phyloP scores from a whole-genome alignment of 73 alveolate genomes.

The Stentor roeselii region DNA sequence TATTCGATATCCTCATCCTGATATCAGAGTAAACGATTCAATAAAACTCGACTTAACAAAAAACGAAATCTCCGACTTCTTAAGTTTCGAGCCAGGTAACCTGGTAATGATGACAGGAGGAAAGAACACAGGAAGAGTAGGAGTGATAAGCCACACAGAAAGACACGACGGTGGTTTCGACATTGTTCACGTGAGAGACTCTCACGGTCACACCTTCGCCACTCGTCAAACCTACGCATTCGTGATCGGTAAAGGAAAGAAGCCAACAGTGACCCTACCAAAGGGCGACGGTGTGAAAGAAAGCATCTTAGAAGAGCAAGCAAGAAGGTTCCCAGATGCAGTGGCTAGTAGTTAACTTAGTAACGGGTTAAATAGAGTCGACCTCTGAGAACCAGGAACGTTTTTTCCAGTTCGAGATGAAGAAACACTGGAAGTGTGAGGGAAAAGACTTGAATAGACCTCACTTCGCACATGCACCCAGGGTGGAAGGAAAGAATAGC shows the following conservation, averaged over 20 bases:
- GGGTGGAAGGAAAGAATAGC: too few relatives aligned
- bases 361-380: not conserved
- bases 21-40: constrained; percentile 83
- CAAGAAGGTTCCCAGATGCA: not conserved
- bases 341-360: too few relatives aligned
- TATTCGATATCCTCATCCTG: constrained; percentile 96
- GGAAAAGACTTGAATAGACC: not conserved
- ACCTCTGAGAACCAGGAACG: not conserved
- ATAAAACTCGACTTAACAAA: constrained; percentile 72
- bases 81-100: constrained; percentile 87
- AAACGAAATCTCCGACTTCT: constrained; percentile 77
- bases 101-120: constrained; percentile 76
- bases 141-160: constrained; percentile 86
- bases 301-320: not conserved
- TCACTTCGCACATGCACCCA: too few relatives aligned
- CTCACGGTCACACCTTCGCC: constrained; percentile 86
- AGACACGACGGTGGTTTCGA: constrained; percentile 94
- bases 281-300: constrained; percentile 64
- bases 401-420: not conserved
- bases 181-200: constrained; percentile 87
- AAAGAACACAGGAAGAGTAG: constrained; percentile 92
- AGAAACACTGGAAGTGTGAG: not conserved
- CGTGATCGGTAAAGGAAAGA: constrained; percentile 91
- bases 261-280: constrained; percentile 87
- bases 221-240: constrained; percentile 91